These are phyloP conservation scores for Boletales sp. DNA, from an alignment of 768 basidiomycete species.

Conservation along the genomic window DNA sequence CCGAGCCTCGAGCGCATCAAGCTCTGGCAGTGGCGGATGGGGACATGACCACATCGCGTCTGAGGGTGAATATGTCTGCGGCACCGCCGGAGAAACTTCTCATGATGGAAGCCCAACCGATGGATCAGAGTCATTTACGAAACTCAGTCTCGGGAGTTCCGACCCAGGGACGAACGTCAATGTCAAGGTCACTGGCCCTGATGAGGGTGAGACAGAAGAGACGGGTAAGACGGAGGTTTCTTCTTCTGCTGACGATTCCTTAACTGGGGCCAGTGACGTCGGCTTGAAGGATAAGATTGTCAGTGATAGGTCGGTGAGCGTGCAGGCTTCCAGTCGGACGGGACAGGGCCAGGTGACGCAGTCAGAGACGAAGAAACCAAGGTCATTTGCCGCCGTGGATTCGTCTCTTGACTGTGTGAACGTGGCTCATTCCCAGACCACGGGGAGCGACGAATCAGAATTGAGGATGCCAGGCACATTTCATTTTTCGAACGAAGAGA, in stretches of 20 bases:
- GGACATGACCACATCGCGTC: constrained; percentile 27
- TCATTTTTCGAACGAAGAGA: constrained; percentile 21
- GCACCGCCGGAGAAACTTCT: constrained; percentile 26
- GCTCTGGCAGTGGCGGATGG: constrained; percentile 35
- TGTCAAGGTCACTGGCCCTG: constrained; percentile 36
- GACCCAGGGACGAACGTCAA: constrained; percentile 40
- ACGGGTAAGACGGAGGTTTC: constrained; percentile 22
- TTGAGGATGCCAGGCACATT: constrained; percentile 54
- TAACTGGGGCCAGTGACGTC: constrained; percentile 16
- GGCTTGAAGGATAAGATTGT: constrained; percentile 10
- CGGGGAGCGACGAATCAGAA: constrained; percentile 29
- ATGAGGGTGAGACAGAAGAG: constrained; percentile 21
- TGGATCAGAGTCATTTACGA: constrained; percentile 19
- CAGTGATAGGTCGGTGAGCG: not conserved
- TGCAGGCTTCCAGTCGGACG: not conserved
- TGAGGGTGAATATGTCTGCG: constrained; percentile 28
- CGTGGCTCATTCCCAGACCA: constrained; percentile 2
- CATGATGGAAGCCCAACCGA: constrained; percentile 29
- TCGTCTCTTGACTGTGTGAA: not conserved
- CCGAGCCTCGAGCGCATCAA: constrained; percentile 25
- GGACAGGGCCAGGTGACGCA: not conserved
- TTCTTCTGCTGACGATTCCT: constrained; percentile 16
- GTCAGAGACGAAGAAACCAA: not conserved
- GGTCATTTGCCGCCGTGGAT: not conserved
- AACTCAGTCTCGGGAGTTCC: constrained; percentile 27